A percentile compares a stretch with the other conserved stretches of the same genome.
phyloP scores from a whole-genome alignment of 208 protist genomes.

The Trichomonas gallinae region DNA sequence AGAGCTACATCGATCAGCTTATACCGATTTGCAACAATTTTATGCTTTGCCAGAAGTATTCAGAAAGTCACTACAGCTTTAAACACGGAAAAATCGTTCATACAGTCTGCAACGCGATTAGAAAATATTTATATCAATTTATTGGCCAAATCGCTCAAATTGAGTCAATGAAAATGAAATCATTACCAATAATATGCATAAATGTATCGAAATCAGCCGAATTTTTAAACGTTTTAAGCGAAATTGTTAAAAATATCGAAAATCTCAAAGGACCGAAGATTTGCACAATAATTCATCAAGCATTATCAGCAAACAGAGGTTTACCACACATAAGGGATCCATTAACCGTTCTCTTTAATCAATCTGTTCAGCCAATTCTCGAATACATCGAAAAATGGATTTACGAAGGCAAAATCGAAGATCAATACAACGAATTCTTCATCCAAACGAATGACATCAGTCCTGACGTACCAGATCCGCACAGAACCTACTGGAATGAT shows the following conservation, averaged over 20 bases:
- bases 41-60: background rate
- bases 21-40: background rate
- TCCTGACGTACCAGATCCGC: background rate
- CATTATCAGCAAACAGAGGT: background rate
- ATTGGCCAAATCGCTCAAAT: background rate
- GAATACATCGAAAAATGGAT: slow-evolving; percentile 10
- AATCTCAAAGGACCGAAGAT: background rate
- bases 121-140: background rate
- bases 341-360: background rate
- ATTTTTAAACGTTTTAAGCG: background rate
- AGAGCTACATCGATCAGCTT: background rate
- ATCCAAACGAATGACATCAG: background rate
- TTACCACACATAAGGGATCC: background rate
- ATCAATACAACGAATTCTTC: slow-evolving; percentile 14
- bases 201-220: background rate
- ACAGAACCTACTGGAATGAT: background rate
- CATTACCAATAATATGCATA: background rate
- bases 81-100: background rate
- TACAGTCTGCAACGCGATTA: background rate
- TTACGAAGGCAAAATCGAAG: background rate
- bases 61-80: background rate
- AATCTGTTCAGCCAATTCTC: background rate
- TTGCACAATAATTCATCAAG: background rate
- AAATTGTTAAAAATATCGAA: background rate
- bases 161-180: background rate